Evolutionary conservation across 768 basidiomycete species (phyloP).

Genomic region (Kwoniella sp.): DNA sequence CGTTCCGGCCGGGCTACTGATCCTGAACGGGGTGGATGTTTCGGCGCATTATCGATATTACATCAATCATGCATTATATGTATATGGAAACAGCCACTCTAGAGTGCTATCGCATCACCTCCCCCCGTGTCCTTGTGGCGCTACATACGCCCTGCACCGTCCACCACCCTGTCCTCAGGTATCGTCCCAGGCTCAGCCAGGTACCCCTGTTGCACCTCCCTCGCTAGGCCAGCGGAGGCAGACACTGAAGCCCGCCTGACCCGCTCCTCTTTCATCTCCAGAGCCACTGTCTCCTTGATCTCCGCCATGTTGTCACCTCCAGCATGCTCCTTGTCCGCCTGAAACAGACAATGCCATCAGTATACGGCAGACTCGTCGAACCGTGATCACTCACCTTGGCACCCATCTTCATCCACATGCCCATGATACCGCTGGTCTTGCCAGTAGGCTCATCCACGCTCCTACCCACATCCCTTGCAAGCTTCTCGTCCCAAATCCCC

Average conservation of each 20-base stretch:
- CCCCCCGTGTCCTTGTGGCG: no score
- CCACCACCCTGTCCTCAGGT: slow-evolving; percentile 2
- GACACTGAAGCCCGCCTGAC: slow-evolving; percentile 1
- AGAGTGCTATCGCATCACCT: no score
- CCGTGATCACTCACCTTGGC: slow-evolving; percentile 27
- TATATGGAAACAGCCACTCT: no score
- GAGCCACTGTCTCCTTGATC: slow-evolving; percentile 30
- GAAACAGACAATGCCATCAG: neutral
- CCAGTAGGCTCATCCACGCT: slow-evolving; percentile 48
- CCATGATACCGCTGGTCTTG: slow-evolving; percentile 41
- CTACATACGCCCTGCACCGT: no score
- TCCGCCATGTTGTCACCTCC: slow-evolving; percentile 37
- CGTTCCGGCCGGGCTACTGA: slow-evolving; percentile 15
- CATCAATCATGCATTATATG: no score
- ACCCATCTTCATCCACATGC: slow-evolving; percentile 43
- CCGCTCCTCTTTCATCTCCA: slow-evolving; percentile 21
- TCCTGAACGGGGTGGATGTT: no score
- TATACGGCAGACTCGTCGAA: neutral
- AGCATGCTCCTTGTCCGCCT: slow-evolving; percentile 43
- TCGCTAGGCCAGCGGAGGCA: neutral
- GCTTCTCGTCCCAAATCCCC: slow-evolving; percentile 30
- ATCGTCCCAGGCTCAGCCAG: slow-evolving; percentile 4
- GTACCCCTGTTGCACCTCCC: neutral
- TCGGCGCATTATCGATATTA: no score
- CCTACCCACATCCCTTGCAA: slow-evolving; percentile 38